A percentile compares a stretch with the other conserved stretches of the same genome.
These are phyloP conservation scores for Castanea mollissima DNA, from an alignment of 306 rosid genomes.

Conservation along the genomic window DNA sequence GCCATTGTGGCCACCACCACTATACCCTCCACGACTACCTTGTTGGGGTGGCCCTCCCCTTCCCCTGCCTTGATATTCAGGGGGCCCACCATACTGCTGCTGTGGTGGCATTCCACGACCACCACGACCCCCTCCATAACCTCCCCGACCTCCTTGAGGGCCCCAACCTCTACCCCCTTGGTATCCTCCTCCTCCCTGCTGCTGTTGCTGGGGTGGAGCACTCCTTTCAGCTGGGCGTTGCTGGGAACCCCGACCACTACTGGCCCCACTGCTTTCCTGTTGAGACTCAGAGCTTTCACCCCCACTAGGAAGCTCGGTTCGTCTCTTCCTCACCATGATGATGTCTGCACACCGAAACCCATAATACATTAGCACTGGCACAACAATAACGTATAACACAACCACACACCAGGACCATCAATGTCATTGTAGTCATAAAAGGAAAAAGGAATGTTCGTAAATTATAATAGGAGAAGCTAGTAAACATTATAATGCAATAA, in stretches of 20 bases:
- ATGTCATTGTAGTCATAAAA: not conserved
- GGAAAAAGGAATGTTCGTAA: not conserved
- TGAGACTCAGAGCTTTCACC: slow-evolving; percentile 65
- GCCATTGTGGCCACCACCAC: slow-evolving; percentile 55
- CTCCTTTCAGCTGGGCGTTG: slow-evolving; percentile 58
- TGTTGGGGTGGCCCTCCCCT: slow-evolving; percentile 79
- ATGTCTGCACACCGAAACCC: slow-evolving; percentile 24
- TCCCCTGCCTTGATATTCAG: slow-evolving; percentile 80
- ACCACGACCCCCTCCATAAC: slow-evolving; percentile 46
- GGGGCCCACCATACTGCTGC: slow-evolving; percentile 63
- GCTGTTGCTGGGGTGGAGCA: slow-evolving; percentile 50
- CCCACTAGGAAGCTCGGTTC: slow-evolving; percentile 59
- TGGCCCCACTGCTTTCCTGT: slow-evolving; percentile 27
- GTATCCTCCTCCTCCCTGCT: slow-evolving; percentile 36
- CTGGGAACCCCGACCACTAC: slow-evolving; percentile 48
- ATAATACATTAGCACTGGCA: not conserved
- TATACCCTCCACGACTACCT: slow-evolving; percentile 65
- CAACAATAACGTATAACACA: not conserved
- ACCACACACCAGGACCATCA: not conserved
- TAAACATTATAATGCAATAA: not conserved
- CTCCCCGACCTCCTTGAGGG: slow-evolving; percentile 65
- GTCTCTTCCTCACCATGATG: slow-evolving; percentile 73
- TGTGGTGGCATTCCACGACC: slow-evolving; percentile 55
- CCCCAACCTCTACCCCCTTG: slow-evolving; percentile 73
- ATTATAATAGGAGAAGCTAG: not conserved